Base-by-base conservation (phyloP, 495 filamentous ascomycete species). In the Aspergillus bridgeri region DNA sequence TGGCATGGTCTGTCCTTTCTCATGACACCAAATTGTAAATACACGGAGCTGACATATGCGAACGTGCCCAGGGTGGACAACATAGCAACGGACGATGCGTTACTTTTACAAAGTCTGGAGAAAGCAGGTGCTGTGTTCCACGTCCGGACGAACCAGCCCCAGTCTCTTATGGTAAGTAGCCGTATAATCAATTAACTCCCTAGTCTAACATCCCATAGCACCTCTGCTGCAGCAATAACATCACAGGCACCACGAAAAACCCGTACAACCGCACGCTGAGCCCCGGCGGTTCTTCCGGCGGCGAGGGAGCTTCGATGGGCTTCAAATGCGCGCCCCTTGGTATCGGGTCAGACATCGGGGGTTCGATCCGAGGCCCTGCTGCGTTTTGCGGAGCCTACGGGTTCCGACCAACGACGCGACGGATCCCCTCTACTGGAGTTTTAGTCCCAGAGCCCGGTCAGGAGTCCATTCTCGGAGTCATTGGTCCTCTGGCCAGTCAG, bases 261-360 rank as follows among this genome's bases (percentile, higher is more conserved):
- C 87, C 87, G 0, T 62, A 75, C 53, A 86, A 89, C 63, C 77
- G 71, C 3, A 75, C 68, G 1, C 72, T 80, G 2, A 85, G 80
- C 0, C 64, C 80, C 0, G 87, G 87, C 3, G 87, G 87, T 1
- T 85, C 81, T 2, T 84, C 83, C 0, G 86, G 87, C 8, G 88
- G 88, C 22, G 88, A 91, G 67, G 86, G 80, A 3, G 88, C 84
- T 1, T 75, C 89, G 11, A 69, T 87, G 43, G 84, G 77, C 4
- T 77, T 89, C 52, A 73, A 78, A 43, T 88, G 86, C 13, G 79
- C 79, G 11, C 75, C 81, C 22, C 66, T 90, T 3, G 88, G 88
- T 2, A 81, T 90, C 51, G 88, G 87, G 0, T 86, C 84, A 13
- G 82, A 86, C 24, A 82, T 84, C 20, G 87, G 87, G 4, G 87